Percentiles rank a stretch among this genome's conserved stretches.
Conservation (phyloP, 805 yeast species). For the Danielia reshetovae region DNA sequence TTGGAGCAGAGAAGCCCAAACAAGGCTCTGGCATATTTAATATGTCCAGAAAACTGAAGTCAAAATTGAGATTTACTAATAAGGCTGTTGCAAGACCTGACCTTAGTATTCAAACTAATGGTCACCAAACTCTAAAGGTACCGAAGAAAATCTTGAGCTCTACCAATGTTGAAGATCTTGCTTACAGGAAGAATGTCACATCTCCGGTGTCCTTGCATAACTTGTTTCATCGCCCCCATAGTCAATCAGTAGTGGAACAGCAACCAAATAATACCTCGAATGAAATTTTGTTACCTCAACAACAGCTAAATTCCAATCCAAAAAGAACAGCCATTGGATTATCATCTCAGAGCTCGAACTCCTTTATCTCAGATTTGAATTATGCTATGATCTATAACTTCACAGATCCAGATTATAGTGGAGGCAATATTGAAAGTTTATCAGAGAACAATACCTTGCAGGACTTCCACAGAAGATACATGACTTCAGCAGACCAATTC, state of each 20-base stretch:
- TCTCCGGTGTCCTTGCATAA: constrained; percentile 4
- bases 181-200: not conserved
- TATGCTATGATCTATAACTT: constrained; percentile 8
- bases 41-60: constrained; percentile 5
- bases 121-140: constrained; percentile 5
- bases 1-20: not conserved
- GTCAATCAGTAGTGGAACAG: constrained; percentile 1
- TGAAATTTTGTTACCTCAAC: not conserved
- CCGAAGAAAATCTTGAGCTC: constrained; percentile 8
- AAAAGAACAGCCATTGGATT: constrained; percentile 6
- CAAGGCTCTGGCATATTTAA: constrained; percentile 3
- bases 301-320: constrained; percentile 1
- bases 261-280: constrained; percentile 1
- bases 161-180: constrained; percentile 1
- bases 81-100: constrained; percentile 5
- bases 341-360: constrained; percentile 14
- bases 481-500: constrained; percentile 13
- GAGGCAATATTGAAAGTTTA: constrained; percentile 1
- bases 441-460: constrained; percentile 4
- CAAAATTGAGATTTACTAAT: constrained; percentile 3
- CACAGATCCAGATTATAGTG: constrained; percentile 8
- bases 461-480: constrained; percentile 12
- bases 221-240: constrained; percentile 3
- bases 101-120: constrained; percentile 6
- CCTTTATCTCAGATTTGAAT: constrained; percentile 6